These are phyloP conservation scores for Vitis hybrid DNA, from an alignment of 177 flowering plant genomes.

Conservation along the genomic window DNA sequence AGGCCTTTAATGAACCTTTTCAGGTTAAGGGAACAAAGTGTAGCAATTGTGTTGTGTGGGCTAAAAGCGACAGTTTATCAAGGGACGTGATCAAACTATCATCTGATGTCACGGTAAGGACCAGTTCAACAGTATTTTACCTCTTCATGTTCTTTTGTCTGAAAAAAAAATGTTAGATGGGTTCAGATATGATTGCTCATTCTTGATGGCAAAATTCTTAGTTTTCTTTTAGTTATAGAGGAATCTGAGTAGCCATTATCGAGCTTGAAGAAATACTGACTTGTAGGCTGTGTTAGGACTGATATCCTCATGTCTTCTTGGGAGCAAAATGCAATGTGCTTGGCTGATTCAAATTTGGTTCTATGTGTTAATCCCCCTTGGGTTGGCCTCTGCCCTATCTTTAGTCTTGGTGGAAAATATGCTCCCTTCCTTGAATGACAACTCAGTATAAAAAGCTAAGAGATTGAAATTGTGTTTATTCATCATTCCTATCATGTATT, in stretches of 20 bases:
- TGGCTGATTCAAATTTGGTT: too few relatives aligned
- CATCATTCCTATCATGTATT: too few relatives aligned
- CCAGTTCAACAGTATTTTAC: neutral
- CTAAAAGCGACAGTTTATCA: slow-evolving; percentile 83
- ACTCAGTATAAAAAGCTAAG: too few relatives aligned
- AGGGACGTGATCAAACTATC: slow-evolving; percentile 70
- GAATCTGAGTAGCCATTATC: neutral
- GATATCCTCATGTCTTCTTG: neutral
- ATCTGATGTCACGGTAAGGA: slow-evolving; percentile 50
- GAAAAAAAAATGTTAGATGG: neutral
- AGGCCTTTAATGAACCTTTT: slow-evolving; percentile 14
- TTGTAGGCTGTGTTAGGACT: neutral
- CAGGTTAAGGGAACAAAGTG: slow-evolving; percentile 72
- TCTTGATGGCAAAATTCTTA: neutral
- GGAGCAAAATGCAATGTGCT: too few relatives aligned
- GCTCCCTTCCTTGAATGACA: too few relatives aligned
- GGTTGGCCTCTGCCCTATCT: too few relatives aligned
- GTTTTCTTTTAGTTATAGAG: neutral
- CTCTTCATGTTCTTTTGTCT: neutral
- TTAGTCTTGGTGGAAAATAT: too few relatives aligned
- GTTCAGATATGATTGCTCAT: neutral
- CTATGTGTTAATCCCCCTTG: too few relatives aligned
- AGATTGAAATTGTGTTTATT: too few relatives aligned
- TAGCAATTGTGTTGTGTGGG: slow-evolving; percentile 85
- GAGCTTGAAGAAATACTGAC: neutral